Conservation (phyloP, 1,284 basidiomycete species). For the Austroboletus novae-zelandiae region DNA sequence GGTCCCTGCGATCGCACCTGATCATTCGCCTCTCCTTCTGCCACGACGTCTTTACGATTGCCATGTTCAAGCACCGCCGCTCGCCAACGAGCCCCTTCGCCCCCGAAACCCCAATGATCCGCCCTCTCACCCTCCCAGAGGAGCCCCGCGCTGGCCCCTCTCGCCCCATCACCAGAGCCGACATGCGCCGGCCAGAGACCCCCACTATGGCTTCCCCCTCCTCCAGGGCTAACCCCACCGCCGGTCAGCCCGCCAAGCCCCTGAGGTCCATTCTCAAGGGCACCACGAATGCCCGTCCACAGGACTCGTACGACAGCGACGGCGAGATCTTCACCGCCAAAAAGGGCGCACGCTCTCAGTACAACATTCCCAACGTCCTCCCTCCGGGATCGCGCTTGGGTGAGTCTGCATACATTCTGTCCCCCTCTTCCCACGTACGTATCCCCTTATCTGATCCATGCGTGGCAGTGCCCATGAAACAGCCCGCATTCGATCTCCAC, state of each 20-base stretch:
- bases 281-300: conserved; percentile 5
- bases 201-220: conserved; percentile 20
- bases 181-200: conserved; percentile 19
- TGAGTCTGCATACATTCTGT: conserved; percentile 14
- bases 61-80: conserved; percentile 31
- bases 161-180: conserved; percentile 18
- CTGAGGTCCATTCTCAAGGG: conserved; percentile 34
- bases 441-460: conserved; percentile 24
- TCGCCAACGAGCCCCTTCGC: conserved; percentile 22
- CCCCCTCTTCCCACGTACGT: background rate
- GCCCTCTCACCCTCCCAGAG: conserved; percentile 32
- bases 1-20: conserved; percentile 2
- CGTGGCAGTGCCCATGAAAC: conserved; percentile 29
- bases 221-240: conserved; percentile 20
- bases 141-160: conserved; percentile 21
- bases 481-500: conserved; percentile 33
- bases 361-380: conserved; percentile 23
- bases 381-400: conserved; percentile 27
- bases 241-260: conserved; percentile 25
- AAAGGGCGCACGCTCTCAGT: conserved; percentile 18
- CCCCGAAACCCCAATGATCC: conserved; percentile 29
- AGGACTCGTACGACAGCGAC: conserved; percentile 32
- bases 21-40: conserved; percentile 13
- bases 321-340: conserved; percentile 26
- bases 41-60: conserved; percentile 25